Evolutionary conservation across 768 basidiomycete genomes (phyloP), one percentile per base, ranked within the genome.

Genomic region (Hysterangium stoloniferum): DNA sequence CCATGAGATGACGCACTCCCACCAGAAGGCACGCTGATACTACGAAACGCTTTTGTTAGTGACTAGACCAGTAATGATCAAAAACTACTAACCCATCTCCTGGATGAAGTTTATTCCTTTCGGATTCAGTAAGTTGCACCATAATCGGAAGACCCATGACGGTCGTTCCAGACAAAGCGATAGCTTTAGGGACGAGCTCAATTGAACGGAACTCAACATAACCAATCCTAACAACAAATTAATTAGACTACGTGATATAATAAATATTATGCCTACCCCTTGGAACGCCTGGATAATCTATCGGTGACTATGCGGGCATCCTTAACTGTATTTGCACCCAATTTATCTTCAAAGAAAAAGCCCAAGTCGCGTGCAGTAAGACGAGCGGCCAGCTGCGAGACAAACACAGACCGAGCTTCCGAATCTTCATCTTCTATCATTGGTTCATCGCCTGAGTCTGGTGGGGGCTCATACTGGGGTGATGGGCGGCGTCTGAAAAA

Each of bases 71-170:
- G 13, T 45, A 15, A n/a, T 11, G 56, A 17, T 47, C 41, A 28
- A 45, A 36, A 36, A 28, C 24, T 3, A 67, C 83, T 58, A 64
- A 89, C 89, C 84, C 85, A 61, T 91, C 89, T 54, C 88, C 89
- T 65, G 90, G 79, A 72, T 90, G 89, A 63, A 82, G 77, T 60
- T 79, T 82, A 62, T 92, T 96, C 63, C 92, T 79, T 73, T 98
- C 95, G 36, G 96, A 86, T 74, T 99, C 96, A 58, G 95, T 98
- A 56, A 90, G 79, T 66, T 96, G 92, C 42, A 99, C 89, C 71
- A 89, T 85, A 59, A 99, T 92, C 48, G 96, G 96, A 49, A 98
- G 77, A 60, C 96, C 96, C 90, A 99, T 94, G 55, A 99, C 93
- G 54, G 95, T 82, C 42, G 94, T 96, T 60, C 96, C 96, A 62